Percentiles rank a stretch among this genome's conserved stretches.
These are phyloP conservation scores for Corchorus olitorius DNA, from an alignment of 345 rosid species.

Conservation along the genomic window DNA sequence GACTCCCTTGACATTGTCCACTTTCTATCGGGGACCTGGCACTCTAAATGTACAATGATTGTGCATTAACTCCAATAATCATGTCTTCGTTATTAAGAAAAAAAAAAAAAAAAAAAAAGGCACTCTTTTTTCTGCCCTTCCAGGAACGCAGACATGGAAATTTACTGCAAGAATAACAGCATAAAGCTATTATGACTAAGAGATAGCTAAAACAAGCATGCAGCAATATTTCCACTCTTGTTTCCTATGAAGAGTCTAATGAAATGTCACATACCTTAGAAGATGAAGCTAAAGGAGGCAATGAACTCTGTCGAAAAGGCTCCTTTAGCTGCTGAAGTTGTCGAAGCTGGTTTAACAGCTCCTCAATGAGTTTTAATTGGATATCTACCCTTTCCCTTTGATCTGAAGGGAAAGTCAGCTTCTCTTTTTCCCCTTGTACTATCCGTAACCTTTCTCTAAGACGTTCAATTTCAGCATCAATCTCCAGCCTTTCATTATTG, in stretches of 20 bases:
- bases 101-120: neutral
- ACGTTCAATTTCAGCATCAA: constrained; percentile 57
- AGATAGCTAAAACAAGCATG: neutral
- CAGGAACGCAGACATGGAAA: neutral
- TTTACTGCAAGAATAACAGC: neutral
- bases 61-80: neutral
- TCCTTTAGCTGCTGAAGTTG: constrained; percentile 44
- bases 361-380: constrained; percentile 53
- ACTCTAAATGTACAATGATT: constrained; percentile 4
- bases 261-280: constrained; percentile 34
- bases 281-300: constrained; percentile 34
- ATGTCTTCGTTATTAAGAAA: neutral
- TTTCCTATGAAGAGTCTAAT: neutral
- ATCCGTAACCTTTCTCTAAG: constrained; percentile 49
- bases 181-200: neutral
- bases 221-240: neutral
- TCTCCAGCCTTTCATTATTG: constrained; percentile 38
- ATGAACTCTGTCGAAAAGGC: constrained; percentile 39
- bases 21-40: neutral
- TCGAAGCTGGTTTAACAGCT: constrained; percentile 48
- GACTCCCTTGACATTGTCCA: neutral
- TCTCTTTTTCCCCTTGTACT: constrained; percentile 51
- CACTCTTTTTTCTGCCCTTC: neutral
- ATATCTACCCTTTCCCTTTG: constrained; percentile 39
- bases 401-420: constrained; percentile 39